Base-by-base conservation (phyloP, 2,329 filamentous ascomycete genomes). In the Penicillium paneum region DNA sequence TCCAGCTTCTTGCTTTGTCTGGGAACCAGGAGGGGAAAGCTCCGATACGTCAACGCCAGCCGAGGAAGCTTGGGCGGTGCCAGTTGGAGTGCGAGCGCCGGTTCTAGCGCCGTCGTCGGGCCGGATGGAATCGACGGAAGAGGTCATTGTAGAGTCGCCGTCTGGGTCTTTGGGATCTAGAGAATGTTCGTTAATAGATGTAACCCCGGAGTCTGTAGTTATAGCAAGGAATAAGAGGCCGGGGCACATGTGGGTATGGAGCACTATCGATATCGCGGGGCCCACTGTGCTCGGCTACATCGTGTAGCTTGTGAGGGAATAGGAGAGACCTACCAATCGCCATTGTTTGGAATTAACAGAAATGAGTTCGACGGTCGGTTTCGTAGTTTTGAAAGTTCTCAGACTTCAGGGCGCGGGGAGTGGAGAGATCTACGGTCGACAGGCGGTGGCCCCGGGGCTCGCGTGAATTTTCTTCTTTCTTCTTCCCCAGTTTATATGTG, bases 81-180 rank as follows among this genome's bases (percentile, higher is more conserved):
- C 70, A 44, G 72, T 76, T 29, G 75, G 77, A 36, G 75, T 80
- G 54, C 72, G 74, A 40, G 75, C 67, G 52, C 77, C 75, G 40
- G 65, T 57, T 7, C 66, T 64, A 26, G 64, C 58, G 26, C 69
- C 68, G n/a, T 76, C 75, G 24, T 63, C 69, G 55, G 58, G 56
- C 21, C 64, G 67, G 44, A 72, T 69, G 38, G 71, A 70, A 47
- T 73, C 73, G 26, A 71, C 69, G 13, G 76, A 76, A 41, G 78
- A 81, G 57, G 78, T 75, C 81, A 83, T 83, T 56, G 78, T 79
- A 29, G 78, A 81, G 71, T 83, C 81, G 41, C 80, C 79, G 68
- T 83, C 81, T 62, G 64, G 68, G 64, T 83, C 80, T 78, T 62
- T 47, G 24, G 56, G 52, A 24, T 61, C 57, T 64, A 29, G 15